phyloP scores from a whole-genome alignment of 148 eudicot genomes.

The Simmondsia chinensis region DNA sequence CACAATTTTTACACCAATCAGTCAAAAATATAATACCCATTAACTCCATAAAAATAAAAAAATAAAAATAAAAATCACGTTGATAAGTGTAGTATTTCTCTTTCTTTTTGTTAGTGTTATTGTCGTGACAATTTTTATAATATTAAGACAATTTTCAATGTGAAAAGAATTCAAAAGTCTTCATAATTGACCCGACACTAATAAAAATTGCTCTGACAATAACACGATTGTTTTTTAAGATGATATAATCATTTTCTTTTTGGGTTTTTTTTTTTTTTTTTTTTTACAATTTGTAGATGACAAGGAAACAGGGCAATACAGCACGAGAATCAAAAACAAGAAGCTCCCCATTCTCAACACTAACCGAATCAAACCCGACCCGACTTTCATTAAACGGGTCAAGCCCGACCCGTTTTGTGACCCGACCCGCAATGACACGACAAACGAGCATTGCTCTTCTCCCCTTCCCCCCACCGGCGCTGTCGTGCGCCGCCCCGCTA shows the following conservation, averaged over 20 bases:
- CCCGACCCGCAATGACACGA: conserved; percentile 93
- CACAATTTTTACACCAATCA: conserved; percentile 18
- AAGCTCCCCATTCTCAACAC: conserved; percentile 69
- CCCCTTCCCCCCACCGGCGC: conserved; percentile 65
- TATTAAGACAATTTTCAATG: no score
- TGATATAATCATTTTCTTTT: no score
- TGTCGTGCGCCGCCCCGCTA: conserved; percentile 77
- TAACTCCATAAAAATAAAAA: not conserved
- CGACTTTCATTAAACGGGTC: conserved; percentile 21
- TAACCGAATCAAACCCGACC: conserved; percentile 60
- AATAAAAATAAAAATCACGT: conserved; percentile 13
- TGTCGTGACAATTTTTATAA: no score
- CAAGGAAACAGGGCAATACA: conserved; percentile 84
- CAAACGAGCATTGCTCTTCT: conserved; percentile 76
- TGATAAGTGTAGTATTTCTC: conserved; percentile 22
- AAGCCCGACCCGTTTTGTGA: conserved; percentile 22
- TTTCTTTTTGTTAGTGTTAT: no score
- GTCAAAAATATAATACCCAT: not conserved
- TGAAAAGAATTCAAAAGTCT: no score
- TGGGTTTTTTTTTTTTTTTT: not conserved
- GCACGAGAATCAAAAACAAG: conserved; percentile 85
- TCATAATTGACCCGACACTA: no score
- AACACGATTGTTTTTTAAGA: no score
- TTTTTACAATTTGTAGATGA: conserved; percentile 74
- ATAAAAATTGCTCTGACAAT: no score